Evolutionary conservation across 352 stramenopile species (phyloP), one percentile per base, ranked within the genome.

Genomic region (Phytophthora pini): DNA sequence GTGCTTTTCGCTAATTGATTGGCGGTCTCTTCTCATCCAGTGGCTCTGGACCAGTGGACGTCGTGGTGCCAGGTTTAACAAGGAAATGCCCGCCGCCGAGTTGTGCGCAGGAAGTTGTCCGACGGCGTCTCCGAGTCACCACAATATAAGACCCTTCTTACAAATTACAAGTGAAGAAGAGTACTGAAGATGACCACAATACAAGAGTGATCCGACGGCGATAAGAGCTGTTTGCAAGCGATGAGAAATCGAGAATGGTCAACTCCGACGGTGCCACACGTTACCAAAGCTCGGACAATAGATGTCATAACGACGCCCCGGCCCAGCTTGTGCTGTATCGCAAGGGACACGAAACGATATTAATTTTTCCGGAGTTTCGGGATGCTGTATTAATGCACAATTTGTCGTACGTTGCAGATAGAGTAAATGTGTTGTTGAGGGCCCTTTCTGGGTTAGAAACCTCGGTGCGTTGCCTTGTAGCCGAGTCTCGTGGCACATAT

Each of bases 1-100:
- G 52, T 59, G 52, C 2, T 59, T 36, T 59, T 59, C 52, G 5
- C 52, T 50, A 59, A 47, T 47, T 49, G 51, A 9, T 58, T 24
- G 4, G 11, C 5, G 15, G 38, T 49, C 52, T 49, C 27, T 49
- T 41, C 39, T 48, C 39, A 49, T 4, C 31, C 1, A 13, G 31
- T 36, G 9, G 13, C 31, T 13, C 31, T 13, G 31, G 29, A 34
- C 29, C 29, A 31, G 20, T 15, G 24, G 24, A 26, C 24, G 24
- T 26, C 24, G 24, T 26, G 41, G 41, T 47, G 15, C 26, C 11
- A 9, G 47, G 47, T 54, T 43, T 54, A 54, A 54, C 47, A 54
- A n/a, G 7, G 13, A n/a, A n/a, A 4, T 10, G n/a, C 47, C 27
- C 27, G 26, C 46, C 46, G 46, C 46, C 5, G 46, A 40, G 46